These are phyloP conservation scores for Berkeleyomyces basicola DNA, from an alignment of 2,329 filamentous ascomycete species.

Conservation along the genomic window DNA sequence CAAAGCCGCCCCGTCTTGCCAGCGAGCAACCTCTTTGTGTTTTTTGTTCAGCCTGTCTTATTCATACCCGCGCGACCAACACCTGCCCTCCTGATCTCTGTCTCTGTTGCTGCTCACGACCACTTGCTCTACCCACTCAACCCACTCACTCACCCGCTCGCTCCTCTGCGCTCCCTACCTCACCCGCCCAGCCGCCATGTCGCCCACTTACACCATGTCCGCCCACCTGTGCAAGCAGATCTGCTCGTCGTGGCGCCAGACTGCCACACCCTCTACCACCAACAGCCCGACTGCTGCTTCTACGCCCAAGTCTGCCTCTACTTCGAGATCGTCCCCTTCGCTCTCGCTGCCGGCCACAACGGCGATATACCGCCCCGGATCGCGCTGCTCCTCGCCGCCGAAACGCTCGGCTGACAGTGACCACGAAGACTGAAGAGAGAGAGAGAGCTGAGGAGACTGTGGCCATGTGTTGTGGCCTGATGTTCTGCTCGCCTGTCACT, in stretches of 20 bases:
- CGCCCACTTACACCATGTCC: conserved; percentile 44
- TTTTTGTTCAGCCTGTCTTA: neutral
- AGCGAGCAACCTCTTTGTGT: neutral
- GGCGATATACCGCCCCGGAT: conserved; percentile 15
- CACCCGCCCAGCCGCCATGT: conserved; percentile 25
- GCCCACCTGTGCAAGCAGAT: conserved; percentile 44
- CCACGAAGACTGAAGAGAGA: conserved; percentile 16
- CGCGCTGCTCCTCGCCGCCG: conserved; percentile 22
- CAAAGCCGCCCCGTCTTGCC: neutral
- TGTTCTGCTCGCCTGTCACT: neutral
- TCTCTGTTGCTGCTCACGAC: neutral
- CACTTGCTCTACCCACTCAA: neutral
- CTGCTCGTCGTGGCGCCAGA: conserved; percentile 40
- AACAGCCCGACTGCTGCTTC: conserved; percentile 11
- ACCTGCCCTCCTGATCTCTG: neutral
- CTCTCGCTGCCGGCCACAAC: conserved; percentile 2
- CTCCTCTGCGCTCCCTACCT: neutral
- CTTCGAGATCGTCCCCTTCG: neutral
- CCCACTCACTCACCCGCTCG: neutral
- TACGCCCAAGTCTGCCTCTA: neutral
- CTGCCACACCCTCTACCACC: conserved; percentile 17
- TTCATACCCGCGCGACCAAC: neutral
- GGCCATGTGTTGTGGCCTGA: neutral
- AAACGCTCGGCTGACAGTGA: conserved; percentile 11
- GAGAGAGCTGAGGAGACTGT: neutral